Evolutionary conservation across 495 filamentous ascomycete species (phyloP).

Genomic region (Penicillium diatomitis): DNA sequence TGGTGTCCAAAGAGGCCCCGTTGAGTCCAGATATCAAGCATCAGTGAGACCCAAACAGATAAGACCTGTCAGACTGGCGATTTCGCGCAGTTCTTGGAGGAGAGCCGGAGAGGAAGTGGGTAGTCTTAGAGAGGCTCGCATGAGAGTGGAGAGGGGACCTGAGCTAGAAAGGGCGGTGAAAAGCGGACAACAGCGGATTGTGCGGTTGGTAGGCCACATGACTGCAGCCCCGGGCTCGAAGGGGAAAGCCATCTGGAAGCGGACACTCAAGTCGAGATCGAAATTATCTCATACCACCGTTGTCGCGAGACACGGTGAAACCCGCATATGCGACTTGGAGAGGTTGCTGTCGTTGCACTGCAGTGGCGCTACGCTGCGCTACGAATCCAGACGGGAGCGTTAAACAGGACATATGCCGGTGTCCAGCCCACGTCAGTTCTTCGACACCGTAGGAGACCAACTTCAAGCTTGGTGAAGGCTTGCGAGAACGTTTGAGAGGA

Average conservation of each 20-base stretch:
- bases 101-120: conserved; percentile 4
- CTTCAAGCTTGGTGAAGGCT: no score
- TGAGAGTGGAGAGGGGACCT: conserved; percentile 8
- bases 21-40: conserved; percentile 4
- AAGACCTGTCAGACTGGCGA: background rate
- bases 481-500: background rate
- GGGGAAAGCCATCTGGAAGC: no score
- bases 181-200: conserved; percentile 1
- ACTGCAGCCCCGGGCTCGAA: conserved; percentile 20
- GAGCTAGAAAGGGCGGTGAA: conserved; percentile 29
- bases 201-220: conserved; percentile 14
- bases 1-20: conserved; percentile 11
- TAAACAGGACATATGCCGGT: no score
- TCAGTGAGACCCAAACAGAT: conserved; percentile 5
- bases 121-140: conserved; percentile 4
- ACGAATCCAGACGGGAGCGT: no score
- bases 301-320: no score
- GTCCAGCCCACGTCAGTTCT: no score
- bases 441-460: no score
- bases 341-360: no score
- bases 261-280: no score
- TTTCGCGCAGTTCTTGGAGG: conserved; percentile 3
- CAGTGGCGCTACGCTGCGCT: no score
- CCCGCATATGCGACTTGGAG: no score
- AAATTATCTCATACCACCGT: no score